Evolutionary conservation across 352 stramenopile genomes (phyloP).

Genomic region (Thraustotheca clavata): DNA sequence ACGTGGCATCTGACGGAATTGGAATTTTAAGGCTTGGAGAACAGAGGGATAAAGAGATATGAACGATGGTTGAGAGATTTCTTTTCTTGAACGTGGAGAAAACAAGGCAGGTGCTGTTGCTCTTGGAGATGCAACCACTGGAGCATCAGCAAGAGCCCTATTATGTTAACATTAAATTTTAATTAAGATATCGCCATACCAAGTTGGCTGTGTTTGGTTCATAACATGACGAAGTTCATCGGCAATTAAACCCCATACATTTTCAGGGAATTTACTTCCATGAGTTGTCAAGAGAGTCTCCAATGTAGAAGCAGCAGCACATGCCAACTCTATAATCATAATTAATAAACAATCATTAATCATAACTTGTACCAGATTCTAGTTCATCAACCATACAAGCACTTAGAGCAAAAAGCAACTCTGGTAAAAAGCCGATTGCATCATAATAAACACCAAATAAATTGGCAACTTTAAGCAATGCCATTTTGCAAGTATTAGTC

Average conservation of each 20-base stretch:
- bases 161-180: neutral
- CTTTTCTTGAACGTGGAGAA: slow-evolving; percentile 23
- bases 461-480: slow-evolving; percentile 31
- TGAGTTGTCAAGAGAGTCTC: slow-evolving; percentile 63
- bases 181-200: slow-evolving; percentile 12
- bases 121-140: neutral
- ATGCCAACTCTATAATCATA: slow-evolving; percentile 37
- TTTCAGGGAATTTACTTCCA: slow-evolving; percentile 68
- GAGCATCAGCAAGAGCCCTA: neutral
- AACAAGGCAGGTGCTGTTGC: neutral
- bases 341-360: neutral
- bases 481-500: neutral
- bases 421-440: slow-evolving; percentile 59
- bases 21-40: slow-evolving; percentile 39
- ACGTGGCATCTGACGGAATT: slow-evolving; percentile 39
- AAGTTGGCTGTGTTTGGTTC: slow-evolving; percentile 60
- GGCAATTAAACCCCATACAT: slow-evolving; percentile 70
- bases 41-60: slow-evolving; percentile 67
- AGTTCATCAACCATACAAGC: slow-evolving; percentile 73
- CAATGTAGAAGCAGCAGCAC: slow-evolving; percentile 42
- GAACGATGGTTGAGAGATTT: slow-evolving; percentile 42
- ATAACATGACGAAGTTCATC: slow-evolving; percentile 76
- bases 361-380: slow-evolving; percentile 38
- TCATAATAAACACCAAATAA: slow-evolving; percentile 79
- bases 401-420: slow-evolving; percentile 64